Conservation (phyloP, 768 basidiomycete genomes). For the Lepiota brunneoincarnata region DNA sequence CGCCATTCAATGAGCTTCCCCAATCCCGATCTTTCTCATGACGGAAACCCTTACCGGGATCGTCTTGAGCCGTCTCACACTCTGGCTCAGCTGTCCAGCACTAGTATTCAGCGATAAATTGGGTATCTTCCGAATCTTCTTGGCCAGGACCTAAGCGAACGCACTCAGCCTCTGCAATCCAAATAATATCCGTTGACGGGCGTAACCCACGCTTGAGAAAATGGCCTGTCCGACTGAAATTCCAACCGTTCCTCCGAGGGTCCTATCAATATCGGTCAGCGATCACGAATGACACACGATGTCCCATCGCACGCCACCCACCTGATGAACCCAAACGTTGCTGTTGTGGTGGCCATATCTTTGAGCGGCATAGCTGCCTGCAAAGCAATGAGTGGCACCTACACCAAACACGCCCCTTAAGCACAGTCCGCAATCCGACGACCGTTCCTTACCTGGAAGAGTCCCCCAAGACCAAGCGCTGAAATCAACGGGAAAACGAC, state of each 20-base stretch:
- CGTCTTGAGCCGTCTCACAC: slow-evolving; percentile 39
- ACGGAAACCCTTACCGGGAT: slow-evolving; percentile 36
- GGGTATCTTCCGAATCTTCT: slow-evolving; percentile 34
- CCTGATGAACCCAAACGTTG: slow-evolving; percentile 70
- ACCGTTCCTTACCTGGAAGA: slow-evolving; percentile 50
- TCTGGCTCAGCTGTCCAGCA: slow-evolving; percentile 41
- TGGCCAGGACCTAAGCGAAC: slow-evolving; percentile 29
- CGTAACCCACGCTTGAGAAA: slow-evolving; percentile 51
- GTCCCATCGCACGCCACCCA: slow-evolving; percentile 21
- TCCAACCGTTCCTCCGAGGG: slow-evolving; percentile 74
- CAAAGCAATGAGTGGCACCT: slow-evolving; percentile 68
- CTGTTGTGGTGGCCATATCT: slow-evolving; percentile 83
- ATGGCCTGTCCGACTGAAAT: slow-evolving; percentile 74
- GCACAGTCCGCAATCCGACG: not conserved
- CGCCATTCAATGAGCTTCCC: not conserved
- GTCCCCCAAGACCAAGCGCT: slow-evolving; percentile 60
- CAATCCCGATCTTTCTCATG: not conserved
- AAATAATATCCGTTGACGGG: not conserved
- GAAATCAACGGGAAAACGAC: slow-evolving; percentile 65
- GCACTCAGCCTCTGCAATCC: not conserved
- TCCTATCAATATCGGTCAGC: slow-evolving; percentile 32
- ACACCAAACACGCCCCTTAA: slow-evolving; percentile 7
- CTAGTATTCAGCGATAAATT: slow-evolving; percentile 35
- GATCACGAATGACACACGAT: not conserved
- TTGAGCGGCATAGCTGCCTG: slow-evolving; percentile 87